Base-by-base conservation (phyloP, 1,284 basidiomycete species). In the Moesziomyces antarcticus region DNA sequence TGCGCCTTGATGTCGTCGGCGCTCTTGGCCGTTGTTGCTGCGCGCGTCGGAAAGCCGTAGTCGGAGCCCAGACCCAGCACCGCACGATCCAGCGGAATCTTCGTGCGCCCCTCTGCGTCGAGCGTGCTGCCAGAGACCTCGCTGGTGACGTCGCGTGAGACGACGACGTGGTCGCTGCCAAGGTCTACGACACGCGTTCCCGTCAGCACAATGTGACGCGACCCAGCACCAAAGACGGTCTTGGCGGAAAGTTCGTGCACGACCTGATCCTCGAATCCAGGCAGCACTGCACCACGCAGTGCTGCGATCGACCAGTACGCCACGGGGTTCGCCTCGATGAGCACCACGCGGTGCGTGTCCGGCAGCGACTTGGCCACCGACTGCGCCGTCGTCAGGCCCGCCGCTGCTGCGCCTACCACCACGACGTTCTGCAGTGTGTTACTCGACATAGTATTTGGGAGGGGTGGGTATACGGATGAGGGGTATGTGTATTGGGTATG, bases 311-410 rank as follows among this genome's bases (percentile, higher is more conserved):
- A 75, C 79, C 82, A 85, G 61, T 82, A 85, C 1, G 79, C 77
- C 37, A 78, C 84, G 11, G 81, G 81, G 30, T 79, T 71, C 8
- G 84, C 80, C 56, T 87, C 86, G 64, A 87, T 83, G 5, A 87
- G 73, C 7, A 87, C 73, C 55, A 87, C 73, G 6, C 86, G 82
- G 60, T 86, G 84, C 4, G 82, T 75, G 0, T 63, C 30, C 1
- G 86, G 85, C 1, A 87, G 56, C 5, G 53, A 66, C 43, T 72
- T 78, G 27, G 78, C 61, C 16, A 87, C 79, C 2, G 54, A 47
- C 18, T 82, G 82, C 55, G 82, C 85, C 10, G 71, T 24, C 2
- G 22, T 22, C 10, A 73, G 27, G n/a, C 79, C 78, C 0, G 56
- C 57, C 1, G 54, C 50, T 5, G 74, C 61, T 9, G 74, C 78